phyloP scores from a whole-genome alignment of 106 monocot species.

The Agapanthus africanus region DNA sequence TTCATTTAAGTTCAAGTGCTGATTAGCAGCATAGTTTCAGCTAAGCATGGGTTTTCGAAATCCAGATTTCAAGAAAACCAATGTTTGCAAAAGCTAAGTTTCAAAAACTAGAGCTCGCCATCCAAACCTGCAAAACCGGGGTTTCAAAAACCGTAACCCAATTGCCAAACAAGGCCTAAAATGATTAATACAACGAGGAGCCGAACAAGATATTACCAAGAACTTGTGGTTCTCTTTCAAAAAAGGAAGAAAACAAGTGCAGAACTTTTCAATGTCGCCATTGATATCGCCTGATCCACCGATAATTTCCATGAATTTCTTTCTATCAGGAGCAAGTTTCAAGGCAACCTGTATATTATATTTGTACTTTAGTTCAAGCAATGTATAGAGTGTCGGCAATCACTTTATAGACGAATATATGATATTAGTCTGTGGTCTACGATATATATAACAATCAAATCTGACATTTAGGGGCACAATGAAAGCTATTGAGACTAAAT shows the following conservation, averaged over 20 bases:
- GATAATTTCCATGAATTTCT: constrained; percentile 95
- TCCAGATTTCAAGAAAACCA: neutral
- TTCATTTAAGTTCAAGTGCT: neutral
- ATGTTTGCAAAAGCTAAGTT: too few species aligned
- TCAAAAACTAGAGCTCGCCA: too few species aligned
- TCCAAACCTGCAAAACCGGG: too few species aligned
- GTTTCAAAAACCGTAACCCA: too few species aligned
- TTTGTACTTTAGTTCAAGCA: neutral
- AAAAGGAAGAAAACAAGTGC: constrained; percentile 50
- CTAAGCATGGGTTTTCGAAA: neutral
- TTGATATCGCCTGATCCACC: constrained; percentile 71
- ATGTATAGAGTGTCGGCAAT: too few species aligned
- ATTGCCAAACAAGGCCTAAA: neutral
- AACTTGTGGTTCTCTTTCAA: constrained; percentile 84
- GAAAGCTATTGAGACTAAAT: too few species aligned
- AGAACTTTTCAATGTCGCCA: constrained; percentile 74
- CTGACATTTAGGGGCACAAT: too few species aligned
- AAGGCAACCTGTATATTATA: constrained; percentile 54
- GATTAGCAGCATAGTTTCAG: too few species aligned
- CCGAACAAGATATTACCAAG: constrained; percentile 34
- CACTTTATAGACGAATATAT: too few species aligned
- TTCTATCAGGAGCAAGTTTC: constrained; percentile 93
- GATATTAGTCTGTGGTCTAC: too few species aligned
- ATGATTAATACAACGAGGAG: too few species aligned
- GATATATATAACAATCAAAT: too few species aligned